Conservation (phyloP, 1,284 basidiomycete species). For the Omphalotus olearius region DNA sequence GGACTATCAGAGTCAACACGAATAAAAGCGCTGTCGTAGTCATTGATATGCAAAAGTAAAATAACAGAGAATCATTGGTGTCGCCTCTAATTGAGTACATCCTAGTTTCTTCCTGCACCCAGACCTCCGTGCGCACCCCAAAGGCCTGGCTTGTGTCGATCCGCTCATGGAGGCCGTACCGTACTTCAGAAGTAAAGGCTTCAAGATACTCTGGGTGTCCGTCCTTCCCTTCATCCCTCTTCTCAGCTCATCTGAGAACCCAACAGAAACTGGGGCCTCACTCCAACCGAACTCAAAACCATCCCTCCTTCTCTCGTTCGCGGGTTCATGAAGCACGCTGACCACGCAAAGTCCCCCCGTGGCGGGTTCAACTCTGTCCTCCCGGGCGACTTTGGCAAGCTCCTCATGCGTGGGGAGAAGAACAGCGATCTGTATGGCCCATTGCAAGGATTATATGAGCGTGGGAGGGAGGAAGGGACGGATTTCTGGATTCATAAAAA, state of each 20-base stretch:
- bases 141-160: slow-evolving; percentile 54
- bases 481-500: slow-evolving; percentile 75
- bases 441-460: slow-evolving; percentile 49
- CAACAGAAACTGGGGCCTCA: slow-evolving; percentile 65
- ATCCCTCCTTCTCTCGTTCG: slow-evolving; percentile 55
- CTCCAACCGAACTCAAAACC: slow-evolving; percentile 55
- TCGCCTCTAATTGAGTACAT: neutral
- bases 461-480: slow-evolving; percentile 48
- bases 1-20: slow-evolving; percentile 47
- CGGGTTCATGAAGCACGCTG: slow-evolving; percentile 39
- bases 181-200: slow-evolving; percentile 44
- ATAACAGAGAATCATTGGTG: neutral
- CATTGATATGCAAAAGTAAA: slow-evolving; percentile 73
- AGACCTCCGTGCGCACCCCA: slow-evolving; percentile 50
- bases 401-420: slow-evolving; percentile 55
- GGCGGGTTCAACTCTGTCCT: slow-evolving; percentile 58
- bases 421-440: slow-evolving; percentile 41
- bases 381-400: slow-evolving; percentile 48
- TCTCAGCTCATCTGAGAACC: slow-evolving; percentile 1
- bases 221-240: slow-evolving; percentile 16
- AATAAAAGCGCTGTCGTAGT: slow-evolving; percentile 52
- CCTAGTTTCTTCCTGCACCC: slow-evolving; percentile 63
- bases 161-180: slow-evolving; percentile 49
- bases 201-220: slow-evolving; percentile 66
- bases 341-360: slow-evolving; percentile 21